Evolutionary conservation across 805 yeast genomes (phyloP).

Genomic region (Pichia rugopelliculosa): DNA sequence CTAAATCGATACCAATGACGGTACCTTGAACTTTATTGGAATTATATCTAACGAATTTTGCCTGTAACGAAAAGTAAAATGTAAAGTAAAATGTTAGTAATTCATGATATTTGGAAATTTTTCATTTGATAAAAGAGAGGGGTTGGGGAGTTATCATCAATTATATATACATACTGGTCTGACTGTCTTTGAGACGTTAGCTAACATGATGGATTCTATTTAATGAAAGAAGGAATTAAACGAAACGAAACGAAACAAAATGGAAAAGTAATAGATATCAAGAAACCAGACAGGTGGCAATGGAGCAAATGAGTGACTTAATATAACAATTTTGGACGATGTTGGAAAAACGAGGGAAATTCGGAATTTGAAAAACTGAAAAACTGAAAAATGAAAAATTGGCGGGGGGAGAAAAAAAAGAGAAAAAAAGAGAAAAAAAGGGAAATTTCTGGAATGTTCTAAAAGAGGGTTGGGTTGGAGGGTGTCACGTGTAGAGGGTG

Average conservation of each 20-base stretch:
- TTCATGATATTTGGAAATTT: too few relatives aligned
- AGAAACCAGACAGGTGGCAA: not conserved
- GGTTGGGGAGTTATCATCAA: too few relatives aligned
- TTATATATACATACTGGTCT: slow-evolving; percentile 25
- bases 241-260: not conserved
- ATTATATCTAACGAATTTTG: slow-evolving; percentile 25
- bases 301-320: not conserved
- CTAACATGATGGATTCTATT: slow-evolving; percentile 20
- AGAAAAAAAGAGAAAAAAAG: not conserved
- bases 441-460: too few relatives aligned
- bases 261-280: not conserved
- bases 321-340: not conserved
- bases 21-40: slow-evolving; percentile 32
- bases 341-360: not conserved
- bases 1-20: slow-evolving; percentile 76
- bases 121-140: too few relatives aligned
- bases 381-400: not conserved
- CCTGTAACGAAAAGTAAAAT: slow-evolving; percentile 10
- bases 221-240: not conserved
- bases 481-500: not conserved
- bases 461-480: not conserved
- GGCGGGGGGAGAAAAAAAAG: not conserved
- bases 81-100: too few relatives aligned
- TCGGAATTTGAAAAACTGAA: not conserved
- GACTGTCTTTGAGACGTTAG: slow-evolving; percentile 28